phyloP scores from a whole-genome alignment of 345 rosid species.

The Crucihimalaya himalaica region DNA sequence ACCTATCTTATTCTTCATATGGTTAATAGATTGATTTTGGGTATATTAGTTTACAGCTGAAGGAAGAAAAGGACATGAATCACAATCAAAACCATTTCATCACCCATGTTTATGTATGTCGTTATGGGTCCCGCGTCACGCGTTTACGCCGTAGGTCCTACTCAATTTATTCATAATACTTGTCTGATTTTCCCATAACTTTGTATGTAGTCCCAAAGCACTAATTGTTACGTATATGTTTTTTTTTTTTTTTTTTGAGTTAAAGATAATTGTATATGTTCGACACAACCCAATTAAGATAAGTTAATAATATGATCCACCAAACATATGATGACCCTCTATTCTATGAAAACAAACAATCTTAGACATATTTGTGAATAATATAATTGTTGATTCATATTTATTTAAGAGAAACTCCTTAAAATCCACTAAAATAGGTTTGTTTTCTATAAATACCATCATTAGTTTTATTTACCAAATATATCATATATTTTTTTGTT shows the following conservation, averaged over 20 bases:
- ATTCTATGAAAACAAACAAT: not conserved
- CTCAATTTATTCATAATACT: conserved; percentile 18
- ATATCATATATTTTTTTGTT: too few species aligned
- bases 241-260: not conserved
- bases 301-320: conserved; percentile 18
- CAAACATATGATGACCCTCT: conserved; percentile 33
- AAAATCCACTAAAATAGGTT: too few species aligned
- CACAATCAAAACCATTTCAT: conserved; percentile 40
- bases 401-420: too few species aligned
- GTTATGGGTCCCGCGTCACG: conserved; percentile 33
- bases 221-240: not conserved
- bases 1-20: too few species aligned
- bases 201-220: conserved; percentile 38
- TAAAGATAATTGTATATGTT: not conserved
- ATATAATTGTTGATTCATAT: not conserved
- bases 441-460: too few species aligned
- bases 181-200: conserved; percentile 35
- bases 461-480: too few species aligned
- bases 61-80: conserved; percentile 36
- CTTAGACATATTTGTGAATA: not conserved
- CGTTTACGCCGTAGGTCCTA: conserved; percentile 31
- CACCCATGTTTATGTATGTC: conserved; percentile 40
- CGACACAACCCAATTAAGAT: conserved; percentile 23
- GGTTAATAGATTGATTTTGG: not conserved
- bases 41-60: conserved; percentile 32